These are phyloP conservation scores for Hypoxylon subgilvum DNA, from an alignment of 495 filamentous ascomycete species.

Conservation along the genomic window DNA sequence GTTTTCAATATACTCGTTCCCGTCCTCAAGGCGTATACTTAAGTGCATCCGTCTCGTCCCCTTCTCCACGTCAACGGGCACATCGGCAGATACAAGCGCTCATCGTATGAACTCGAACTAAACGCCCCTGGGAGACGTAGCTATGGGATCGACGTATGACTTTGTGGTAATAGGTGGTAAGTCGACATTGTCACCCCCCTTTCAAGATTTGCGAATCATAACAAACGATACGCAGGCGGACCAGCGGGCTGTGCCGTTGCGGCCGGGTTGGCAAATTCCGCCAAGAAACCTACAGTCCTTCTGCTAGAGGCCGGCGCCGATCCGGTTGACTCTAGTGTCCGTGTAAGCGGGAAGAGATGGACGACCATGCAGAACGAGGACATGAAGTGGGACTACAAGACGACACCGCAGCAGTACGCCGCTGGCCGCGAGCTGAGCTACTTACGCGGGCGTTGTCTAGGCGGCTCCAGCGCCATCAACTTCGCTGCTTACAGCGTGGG, in stretches of 20 bases:
- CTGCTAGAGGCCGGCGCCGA: slow-evolving; percentile 62
- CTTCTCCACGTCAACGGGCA: too few relatives aligned
- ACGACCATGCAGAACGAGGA: slow-evolving; percentile 52
- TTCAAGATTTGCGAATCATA: too few relatives aligned
- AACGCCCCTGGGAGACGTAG: too few relatives aligned
- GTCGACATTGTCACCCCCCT: too few relatives aligned
- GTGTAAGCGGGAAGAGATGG: slow-evolving; percentile 59
- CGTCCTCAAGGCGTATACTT: too few relatives aligned
- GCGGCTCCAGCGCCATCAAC: slow-evolving; percentile 68
- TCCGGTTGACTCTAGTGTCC: slow-evolving; percentile 53
- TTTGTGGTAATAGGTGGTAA: slow-evolving; percentile 62
- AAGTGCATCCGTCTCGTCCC: too few relatives aligned
- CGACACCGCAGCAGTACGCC: slow-evolving; percentile 57
- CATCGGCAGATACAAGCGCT: too few relatives aligned
- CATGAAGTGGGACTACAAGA: slow-evolving; percentile 67
- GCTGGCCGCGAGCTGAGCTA: slow-evolving; percentile 58
- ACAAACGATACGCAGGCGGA: slow-evolving; percentile 52
- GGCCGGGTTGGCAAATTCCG: slow-evolving; percentile 49
- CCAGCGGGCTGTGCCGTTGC: slow-evolving; percentile 61
- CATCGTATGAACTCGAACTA: too few relatives aligned
- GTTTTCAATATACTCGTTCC: too few relatives aligned
- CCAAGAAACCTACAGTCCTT: slow-evolving; percentile 54
- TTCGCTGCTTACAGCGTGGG: slow-evolving; percentile 64
- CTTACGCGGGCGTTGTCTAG: slow-evolving; percentile 63
- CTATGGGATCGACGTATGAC: slow-evolving; percentile 46